phyloP scores from a whole-genome alignment of 179 eudicot genomes.

The Nepenthes alata region DNA sequence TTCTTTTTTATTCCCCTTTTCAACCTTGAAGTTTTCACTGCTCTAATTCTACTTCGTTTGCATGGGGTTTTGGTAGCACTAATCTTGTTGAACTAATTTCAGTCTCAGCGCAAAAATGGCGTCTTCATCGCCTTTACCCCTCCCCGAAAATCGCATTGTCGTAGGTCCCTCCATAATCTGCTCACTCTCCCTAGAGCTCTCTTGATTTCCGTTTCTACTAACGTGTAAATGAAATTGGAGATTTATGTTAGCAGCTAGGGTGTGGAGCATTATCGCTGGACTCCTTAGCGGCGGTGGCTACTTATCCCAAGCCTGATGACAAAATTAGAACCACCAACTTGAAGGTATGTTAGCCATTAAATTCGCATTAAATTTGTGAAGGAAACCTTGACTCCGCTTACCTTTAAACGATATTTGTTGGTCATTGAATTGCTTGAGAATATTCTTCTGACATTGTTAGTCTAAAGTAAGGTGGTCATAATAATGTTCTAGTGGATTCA shows the following conservation, averaged over 20 bases:
- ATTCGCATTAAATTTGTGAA: not conserved
- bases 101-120: slow-evolving; percentile 42
- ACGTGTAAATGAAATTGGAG: not conserved
- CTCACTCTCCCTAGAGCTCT: not conserved
- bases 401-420: not conserved
- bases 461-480: not conserved
- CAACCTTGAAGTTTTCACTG: not conserved
- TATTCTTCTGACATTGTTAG: not conserved
- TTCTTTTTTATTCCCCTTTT: too few relatives aligned
- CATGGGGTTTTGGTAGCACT: too few relatives aligned
- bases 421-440: not conserved
- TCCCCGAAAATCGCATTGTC: slow-evolving; percentile 29
- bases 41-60: not conserved
- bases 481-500: slow-evolving; percentile 1
- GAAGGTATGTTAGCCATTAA: slow-evolving; percentile 29
- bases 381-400: too few relatives aligned
- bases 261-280: slow-evolving; percentile 48
- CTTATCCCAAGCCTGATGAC: slow-evolving; percentile 80
- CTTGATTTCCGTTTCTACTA: not conserved
- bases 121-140: slow-evolving; percentile 18
- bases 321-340: slow-evolving; percentile 80
- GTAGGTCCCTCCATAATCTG: slow-evolving; percentile 15
- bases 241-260: slow-evolving; percentile 40
- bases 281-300: slow-evolving; percentile 53
- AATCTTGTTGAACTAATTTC: slow-evolving; percentile 1